Base-by-base conservation (phyloP, 2,329 filamentous ascomycete genomes). In the Ophiostoma piceae region DNA sequence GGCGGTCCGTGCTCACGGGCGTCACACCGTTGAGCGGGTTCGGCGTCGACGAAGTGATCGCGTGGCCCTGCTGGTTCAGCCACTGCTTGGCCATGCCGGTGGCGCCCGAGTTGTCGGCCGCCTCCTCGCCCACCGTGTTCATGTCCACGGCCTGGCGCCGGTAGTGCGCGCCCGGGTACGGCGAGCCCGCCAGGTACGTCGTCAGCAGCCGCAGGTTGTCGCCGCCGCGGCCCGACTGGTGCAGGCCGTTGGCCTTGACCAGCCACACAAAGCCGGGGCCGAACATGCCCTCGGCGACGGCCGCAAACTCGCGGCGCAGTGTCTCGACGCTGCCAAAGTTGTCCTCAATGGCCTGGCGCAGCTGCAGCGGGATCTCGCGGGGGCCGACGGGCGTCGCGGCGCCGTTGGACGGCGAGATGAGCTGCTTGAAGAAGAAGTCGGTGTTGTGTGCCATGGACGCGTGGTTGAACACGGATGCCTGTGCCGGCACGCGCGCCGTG, bases 191-290 rank as follows among this genome's bases (percentile, higher is more conserved):
- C 72, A 94, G 87, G 83, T 98, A 99, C 70, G 95, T 99, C 75
- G 88, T 85, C 71, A 99, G 84, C 76, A 99, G 86, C 76, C 89
- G 88, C 81, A 84, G 84, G 69, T 74, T 74, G 68, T 72, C 74
- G 66, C 72, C 70, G 68, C 69, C 71, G 68, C 71, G 71, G 70
- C 70, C 72, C n/a, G 71, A 54, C 69, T 71, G 66, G 47, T 72
- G 66, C 51, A 74, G 68, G 54, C 72, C 73, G 62, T 71, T 70
- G 51, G 72, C 71, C 75, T 87, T 87, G 76, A 97, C 91, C 72
- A 99, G 89, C 95, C 95, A 99, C 77, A 98, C 91, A 81, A 96
- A 98, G 74, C 95, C 95, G 0, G 94, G 94, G 69, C 94, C 95
- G 82, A 99, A 98, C 93, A 98, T 97, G 81, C 88, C 86, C 74